Base-by-base conservation (phyloP, 441 rosid genomes). In the Macaranga tanarius region DNA sequence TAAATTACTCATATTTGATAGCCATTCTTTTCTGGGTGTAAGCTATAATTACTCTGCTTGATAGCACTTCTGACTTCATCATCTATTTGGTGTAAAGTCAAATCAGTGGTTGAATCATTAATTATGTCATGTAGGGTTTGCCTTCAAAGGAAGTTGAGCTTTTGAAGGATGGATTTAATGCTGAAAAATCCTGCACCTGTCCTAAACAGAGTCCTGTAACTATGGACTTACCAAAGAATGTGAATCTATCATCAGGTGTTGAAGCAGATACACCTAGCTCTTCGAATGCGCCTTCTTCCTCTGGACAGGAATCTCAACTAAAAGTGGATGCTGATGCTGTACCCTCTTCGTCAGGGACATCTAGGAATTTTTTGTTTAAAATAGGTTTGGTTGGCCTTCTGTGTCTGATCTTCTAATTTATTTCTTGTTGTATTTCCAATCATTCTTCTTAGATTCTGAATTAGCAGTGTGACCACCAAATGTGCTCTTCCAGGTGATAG, bases 1-100 rank as follows among this genome's bases (percentile, higher is more conserved):
- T 71, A 90, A 88, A 79, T 80, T 93, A 84, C 90, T 93, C 73
- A 79, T 93, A 77, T 87, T 88, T 79, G 98, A 93, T 80, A 80
- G 86, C 70, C 90, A 90, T 71, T 78, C 89, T 42, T 82, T 91
- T 76, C 79, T 90, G 88, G 92, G 96, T 77, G 98, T 92, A 92
- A 90, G 94, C 70, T 66, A 69, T 62, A 79, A 62, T 40, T 65
- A 65, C 42, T 44, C 31, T 60, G n/a, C 76, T 79, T 72, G 77
- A 50, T 72, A 44, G 34, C 16, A 10, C 15, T 38, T 42, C 13
- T 52, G 50, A 34, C 38, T 34, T 34, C 38, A 65, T 42, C 61
- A 55, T 70, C 57, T 62, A 8, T 28, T 59, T 68, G 72, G 71
- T 57, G 52, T 57, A 51, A 25, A 64, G 70, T 55, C 71, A 69